Evolutionary conservation across 1,139 yeast species (phyloP), one percentile per base, ranked within the genome.

Genomic region (Blastobotrys niveus): DNA sequence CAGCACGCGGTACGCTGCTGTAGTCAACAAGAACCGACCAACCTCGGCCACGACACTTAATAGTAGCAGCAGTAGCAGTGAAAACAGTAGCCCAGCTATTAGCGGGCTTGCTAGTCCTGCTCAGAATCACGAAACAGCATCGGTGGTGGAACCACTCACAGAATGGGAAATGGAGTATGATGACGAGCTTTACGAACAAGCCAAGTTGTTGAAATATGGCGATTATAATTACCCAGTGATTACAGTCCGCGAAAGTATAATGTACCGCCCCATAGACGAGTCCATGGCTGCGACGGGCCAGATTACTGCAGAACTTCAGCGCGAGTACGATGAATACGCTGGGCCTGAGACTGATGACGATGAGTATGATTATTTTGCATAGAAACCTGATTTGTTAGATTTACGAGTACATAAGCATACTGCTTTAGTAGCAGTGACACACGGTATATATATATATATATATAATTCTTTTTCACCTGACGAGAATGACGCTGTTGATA

Each of bases 151-250:
- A 7, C 39, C 39, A 8, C 31, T 36, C 12, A 32, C 43, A 3
- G 33, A 39, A 6, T 21, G 65, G 20, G 72, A 70, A n/a, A 56
- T 69, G 33, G 58, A 58, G 1, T 59, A 54, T 30, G 79, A 74
- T 47, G 75, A 74, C 31, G 57, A 54, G 18, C 48, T 74, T 5
- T 78, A 73, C 49, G 53, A 49, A 15, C 59, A 61, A 40, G 79
- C 77, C 0, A 55, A 65, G 18, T 68, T 66, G 24, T 65, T 69
- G 48, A 69, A 70, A 10, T 77, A 70, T 65, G 80, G 80, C 3
- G 80, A 76, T 54, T 67, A 72, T 47, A 76, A 78, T 54, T 78
- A 74, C 48, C 83, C 84, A 0, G 80, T 77, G 2, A 65, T 75
- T 15, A 75, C 74, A 43, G 79, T 75, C 39, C 62, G 68, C 3